Percentiles rank a stretch among this genome's conserved stretches.
These are phyloP conservation scores for Stevia rebaudiana DNA, from an alignment of 140 eudicot genomes.

Conservation along the genomic window DNA sequence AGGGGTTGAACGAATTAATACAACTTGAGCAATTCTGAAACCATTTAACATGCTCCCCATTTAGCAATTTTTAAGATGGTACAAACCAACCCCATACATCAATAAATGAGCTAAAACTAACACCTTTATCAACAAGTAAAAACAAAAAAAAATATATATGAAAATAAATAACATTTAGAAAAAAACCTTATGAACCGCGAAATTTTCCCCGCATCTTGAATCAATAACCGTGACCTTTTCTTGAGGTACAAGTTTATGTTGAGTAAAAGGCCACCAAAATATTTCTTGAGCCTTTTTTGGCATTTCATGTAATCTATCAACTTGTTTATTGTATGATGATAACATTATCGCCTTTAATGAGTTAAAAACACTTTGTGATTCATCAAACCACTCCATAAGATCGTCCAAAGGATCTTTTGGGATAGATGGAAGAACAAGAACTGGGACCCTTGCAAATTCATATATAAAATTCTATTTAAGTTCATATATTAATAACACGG, in stretches of 20 bases:
- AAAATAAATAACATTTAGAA: neutral
- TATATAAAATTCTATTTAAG: slow-evolving; percentile 11
- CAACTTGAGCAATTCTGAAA: neutral
- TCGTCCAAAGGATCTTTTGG: slow-evolving; percentile 71
- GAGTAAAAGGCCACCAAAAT: slow-evolving; percentile 99
- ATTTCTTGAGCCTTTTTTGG: slow-evolving; percentile 69
- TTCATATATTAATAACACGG: neutral
- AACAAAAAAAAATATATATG: slow-evolving; percentile 2
- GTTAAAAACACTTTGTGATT: slow-evolving; percentile 52
- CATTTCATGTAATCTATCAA: slow-evolving; percentile 59
- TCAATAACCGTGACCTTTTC: slow-evolving; percentile 85
- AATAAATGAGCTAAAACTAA: neutral
- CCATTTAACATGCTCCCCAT: neutral
- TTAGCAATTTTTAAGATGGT: neutral
- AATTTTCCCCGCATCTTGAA: slow-evolving; percentile 93
- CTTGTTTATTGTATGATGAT: slow-evolving; percentile 48
- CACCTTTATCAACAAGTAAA: neutral
- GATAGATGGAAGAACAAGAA: slow-evolving; percentile 80
- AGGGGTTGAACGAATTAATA: neutral
- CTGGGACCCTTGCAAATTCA: slow-evolving; percentile 67
- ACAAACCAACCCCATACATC: neutral
- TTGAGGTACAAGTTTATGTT: slow-evolving; percentile 81
- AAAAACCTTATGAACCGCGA: slow-evolving; percentile 86
- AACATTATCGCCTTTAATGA: slow-evolving; percentile 59
- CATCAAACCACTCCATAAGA: slow-evolving; percentile 73